Evolutionary conservation across 768 basidiomycete genomes (phyloP).

Genomic region (Cyathus striatus): DNA sequence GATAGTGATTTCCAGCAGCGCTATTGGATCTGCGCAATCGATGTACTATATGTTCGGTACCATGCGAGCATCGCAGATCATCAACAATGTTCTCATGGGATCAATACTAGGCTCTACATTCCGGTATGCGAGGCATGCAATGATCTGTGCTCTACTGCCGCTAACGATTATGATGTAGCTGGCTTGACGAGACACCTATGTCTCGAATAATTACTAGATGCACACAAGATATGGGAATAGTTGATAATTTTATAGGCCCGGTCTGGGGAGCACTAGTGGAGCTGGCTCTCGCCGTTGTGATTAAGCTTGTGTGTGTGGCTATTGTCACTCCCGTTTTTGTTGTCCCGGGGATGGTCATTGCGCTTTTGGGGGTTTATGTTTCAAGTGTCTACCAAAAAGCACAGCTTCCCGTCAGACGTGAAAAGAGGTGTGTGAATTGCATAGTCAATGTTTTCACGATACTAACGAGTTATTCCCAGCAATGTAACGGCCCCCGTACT

Average conservation of each 20-base stretch:
- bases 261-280: constrained; percentile 14
- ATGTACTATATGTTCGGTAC: constrained; percentile 32
- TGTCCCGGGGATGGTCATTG: constrained; percentile 37
- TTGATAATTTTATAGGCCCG: constrained; percentile 41
- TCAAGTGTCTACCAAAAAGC: constrained; percentile 40
- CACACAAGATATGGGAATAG: constrained; percentile 59
- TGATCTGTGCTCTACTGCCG: background rate
- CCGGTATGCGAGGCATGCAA: constrained; percentile 28
- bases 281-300: constrained; percentile 27
- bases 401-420: constrained; percentile 43
- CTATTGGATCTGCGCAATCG: background rate
- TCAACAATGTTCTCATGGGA: constrained; percentile 30
- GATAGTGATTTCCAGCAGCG: constrained; percentile 4
- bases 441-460: constrained; percentile 16
- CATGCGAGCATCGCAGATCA: constrained; percentile 40
- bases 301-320: constrained; percentile 38
- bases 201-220: constrained; percentile 59
- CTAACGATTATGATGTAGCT: constrained; percentile 24
- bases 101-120: constrained; percentile 42
- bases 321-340: constrained; percentile 41
- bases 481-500: constrained; percentile 31
- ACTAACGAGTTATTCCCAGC: constrained; percentile 15
- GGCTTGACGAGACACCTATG: constrained; percentile 40
- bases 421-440: constrained; percentile 36
- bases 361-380: constrained; percentile 35